Percentiles rank a stretch among this genome's conserved stretches.
phyloP scores from a whole-genome alignment of 805 yeast genomes.

The Metschnikowia aberdeeniae region DNA sequence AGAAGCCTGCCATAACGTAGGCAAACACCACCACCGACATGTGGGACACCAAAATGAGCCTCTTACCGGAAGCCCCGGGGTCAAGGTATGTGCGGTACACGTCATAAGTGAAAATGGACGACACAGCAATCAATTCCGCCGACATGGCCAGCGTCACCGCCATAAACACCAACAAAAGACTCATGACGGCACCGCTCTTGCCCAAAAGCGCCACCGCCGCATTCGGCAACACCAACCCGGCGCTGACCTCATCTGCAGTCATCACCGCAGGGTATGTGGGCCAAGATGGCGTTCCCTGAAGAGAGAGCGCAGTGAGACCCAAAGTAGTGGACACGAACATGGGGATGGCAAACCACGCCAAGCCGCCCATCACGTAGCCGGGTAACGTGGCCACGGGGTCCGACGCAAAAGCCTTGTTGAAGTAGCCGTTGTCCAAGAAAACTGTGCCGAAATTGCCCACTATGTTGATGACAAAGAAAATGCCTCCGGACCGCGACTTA shows the following conservation, averaged over 20 bases:
- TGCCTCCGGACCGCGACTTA: slow-evolving; percentile 81
- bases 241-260: slow-evolving; percentile 63
- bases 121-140: slow-evolving; percentile 84
- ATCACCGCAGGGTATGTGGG: slow-evolving; percentile 74
- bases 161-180: slow-evolving; percentile 77
- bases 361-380: slow-evolving; percentile 83
- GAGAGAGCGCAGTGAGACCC: slow-evolving; percentile 79
- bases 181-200: slow-evolving; percentile 82
- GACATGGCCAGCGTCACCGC: slow-evolving; percentile 92
- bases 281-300: slow-evolving; percentile 66
- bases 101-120: slow-evolving; percentile 83
- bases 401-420: slow-evolving; percentile 86
- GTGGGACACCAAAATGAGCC: slow-evolving; percentile 67
- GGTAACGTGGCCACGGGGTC: slow-evolving; percentile 81
- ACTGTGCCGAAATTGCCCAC: slow-evolving; percentile 91
- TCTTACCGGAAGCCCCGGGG: slow-evolving; percentile 73
- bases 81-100: slow-evolving; percentile 76
- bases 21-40: slow-evolving; percentile 54
- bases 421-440: slow-evolving; percentile 81
- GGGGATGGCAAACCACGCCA: slow-evolving; percentile 91
- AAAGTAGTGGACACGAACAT: slow-evolving; percentile 75
- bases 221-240: slow-evolving; percentile 76
- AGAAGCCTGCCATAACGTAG: slow-evolving; percentile 71
- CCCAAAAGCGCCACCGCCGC: slow-evolving; percentile 86
- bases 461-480: slow-evolving; percentile 79